These are phyloP conservation scores for Penicillium janthinellum DNA, from an alignment of 2,329 filamentous ascomycete genomes.

Conservation along the genomic window DNA sequence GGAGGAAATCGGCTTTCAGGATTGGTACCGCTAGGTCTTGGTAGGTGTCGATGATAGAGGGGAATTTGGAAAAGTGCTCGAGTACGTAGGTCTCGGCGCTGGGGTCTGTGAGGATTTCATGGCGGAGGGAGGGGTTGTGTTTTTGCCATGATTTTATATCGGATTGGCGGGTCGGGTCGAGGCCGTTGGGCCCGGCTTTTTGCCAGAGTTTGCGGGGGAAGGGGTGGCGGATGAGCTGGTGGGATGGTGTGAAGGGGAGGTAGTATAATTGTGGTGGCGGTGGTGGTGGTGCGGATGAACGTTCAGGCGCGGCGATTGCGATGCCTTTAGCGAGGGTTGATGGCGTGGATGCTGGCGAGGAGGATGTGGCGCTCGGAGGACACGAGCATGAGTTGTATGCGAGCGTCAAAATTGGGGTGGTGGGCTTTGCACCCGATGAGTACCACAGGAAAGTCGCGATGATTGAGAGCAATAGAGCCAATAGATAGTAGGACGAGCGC, in stretches of 20 bases:
- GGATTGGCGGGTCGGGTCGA: not conserved
- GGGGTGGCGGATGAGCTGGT: conserved; percentile 5
- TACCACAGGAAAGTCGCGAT: conserved; percentile 12
- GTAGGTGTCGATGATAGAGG: conserved; percentile 41
- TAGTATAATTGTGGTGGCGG: not conserved
- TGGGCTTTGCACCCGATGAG: not conserved
- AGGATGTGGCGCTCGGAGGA: not conserved
- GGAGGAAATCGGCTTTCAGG: conserved; percentile 46
- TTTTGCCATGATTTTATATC: conserved; percentile 28
- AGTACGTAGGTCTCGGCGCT: conserved; percentile 36
- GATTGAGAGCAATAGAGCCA: conserved; percentile 9
- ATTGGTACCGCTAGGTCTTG: conserved; percentile 36
- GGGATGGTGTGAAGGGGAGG: not conserved
- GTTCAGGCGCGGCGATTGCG: not conserved
- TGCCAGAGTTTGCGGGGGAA: conserved; percentile 22
- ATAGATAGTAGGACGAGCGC: conserved; percentile 9
- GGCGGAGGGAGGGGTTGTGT: conserved; percentile 33
- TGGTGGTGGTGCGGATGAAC: not conserved
- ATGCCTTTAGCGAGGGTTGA: not conserved
- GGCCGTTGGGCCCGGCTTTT: conserved; percentile 10
- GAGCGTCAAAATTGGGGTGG: not conserved
- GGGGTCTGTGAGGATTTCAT: conserved; percentile 37
- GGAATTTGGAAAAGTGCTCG: conserved; percentile 36
- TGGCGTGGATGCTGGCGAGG: not conserved
- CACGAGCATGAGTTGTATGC: not conserved